Percentiles rank a stretch among this genome's conserved stretches.
These are phyloP conservation scores for Hemileccinum rubropunctum DNA, from an alignment of 768 basidiomycete genomes.

Conservation along the genomic window DNA sequence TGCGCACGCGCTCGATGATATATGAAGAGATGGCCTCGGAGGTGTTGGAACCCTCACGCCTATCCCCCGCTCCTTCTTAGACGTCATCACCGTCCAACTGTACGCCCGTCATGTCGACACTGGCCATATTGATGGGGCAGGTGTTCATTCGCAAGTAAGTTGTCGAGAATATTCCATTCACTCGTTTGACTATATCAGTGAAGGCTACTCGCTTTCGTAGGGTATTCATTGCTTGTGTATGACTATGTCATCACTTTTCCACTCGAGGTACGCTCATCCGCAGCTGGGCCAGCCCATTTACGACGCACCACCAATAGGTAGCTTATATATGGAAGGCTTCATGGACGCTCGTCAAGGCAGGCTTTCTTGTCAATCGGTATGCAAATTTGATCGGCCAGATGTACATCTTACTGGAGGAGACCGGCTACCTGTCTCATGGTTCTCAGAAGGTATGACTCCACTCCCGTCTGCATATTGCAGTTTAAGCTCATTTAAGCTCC, in stretches of 20 bases:
- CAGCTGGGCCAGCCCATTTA: background rate
- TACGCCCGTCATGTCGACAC: too few species aligned
- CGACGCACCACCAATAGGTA: background rate
- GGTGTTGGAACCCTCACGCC: too few species aligned
- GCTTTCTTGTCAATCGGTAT: constrained; percentile 13
- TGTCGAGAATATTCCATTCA: too few species aligned
- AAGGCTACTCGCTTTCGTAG: constrained; percentile 2
- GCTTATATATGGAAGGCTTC: constrained; percentile 3
- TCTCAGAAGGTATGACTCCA: background rate
- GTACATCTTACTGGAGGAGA: constrained; percentile 7
- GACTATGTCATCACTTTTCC: constrained; percentile 13
- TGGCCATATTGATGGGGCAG: too few species aligned
- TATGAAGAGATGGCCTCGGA: too few species aligned
- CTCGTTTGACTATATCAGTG: too few species aligned
- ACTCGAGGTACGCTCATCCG: constrained; percentile 6
- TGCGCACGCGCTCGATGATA: too few species aligned
- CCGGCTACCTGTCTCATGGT: background rate
- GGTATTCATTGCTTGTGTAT: constrained; percentile 5
- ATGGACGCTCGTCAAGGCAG: constrained; percentile 5
- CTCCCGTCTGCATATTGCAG: background rate
- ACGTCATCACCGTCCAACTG: too few species aligned
- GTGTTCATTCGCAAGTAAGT: too few species aligned
- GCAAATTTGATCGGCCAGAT: constrained; percentile 7
- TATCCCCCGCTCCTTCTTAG: too few species aligned
- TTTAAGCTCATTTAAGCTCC: background rate